Conservation (phyloP, 495 filamentous ascomycete genomes). For the Amorphotheca resinae region DNA sequence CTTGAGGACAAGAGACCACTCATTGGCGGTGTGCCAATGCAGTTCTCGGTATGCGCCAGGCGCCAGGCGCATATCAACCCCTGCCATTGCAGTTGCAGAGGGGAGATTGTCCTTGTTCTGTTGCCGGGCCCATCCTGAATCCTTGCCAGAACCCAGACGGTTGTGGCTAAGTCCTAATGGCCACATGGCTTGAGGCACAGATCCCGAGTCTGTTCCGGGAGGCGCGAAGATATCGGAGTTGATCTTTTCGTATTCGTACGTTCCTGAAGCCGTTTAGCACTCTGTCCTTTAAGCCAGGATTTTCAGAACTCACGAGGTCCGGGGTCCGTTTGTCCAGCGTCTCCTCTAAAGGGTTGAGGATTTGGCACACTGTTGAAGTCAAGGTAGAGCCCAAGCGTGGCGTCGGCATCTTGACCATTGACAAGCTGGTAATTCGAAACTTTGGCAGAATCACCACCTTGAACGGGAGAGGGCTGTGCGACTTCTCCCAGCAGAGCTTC, state of each 20-base stretch:
- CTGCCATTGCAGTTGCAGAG: slow-evolving; percentile 53
- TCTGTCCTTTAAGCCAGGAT: not conserved
- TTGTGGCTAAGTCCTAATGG: slow-evolving; percentile 55
- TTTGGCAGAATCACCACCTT: slow-evolving; percentile 23
- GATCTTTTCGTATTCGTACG: slow-evolving; percentile 45
- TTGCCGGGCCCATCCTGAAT: slow-evolving; percentile 57
- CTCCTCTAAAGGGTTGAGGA: slow-evolving; percentile 59
- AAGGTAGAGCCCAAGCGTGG: slow-evolving; percentile 28
- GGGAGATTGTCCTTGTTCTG: slow-evolving; percentile 53
- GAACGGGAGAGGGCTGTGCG: slow-evolving; percentile 23
- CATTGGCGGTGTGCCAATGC: slow-evolving; percentile 59
- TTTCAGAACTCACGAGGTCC: slow-evolving; percentile 32
- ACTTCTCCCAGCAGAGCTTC: slow-evolving; percentile 27
- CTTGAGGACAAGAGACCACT: slow-evolving; percentile 56
- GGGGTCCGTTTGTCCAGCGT: slow-evolving; percentile 44
- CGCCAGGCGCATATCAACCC: slow-evolving; percentile 66
- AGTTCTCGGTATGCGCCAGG: slow-evolving; percentile 55
- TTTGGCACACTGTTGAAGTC: slow-evolving; percentile 48
- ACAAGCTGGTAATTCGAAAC: slow-evolving; percentile 23
- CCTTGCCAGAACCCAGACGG: slow-evolving; percentile 39
- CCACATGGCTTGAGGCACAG: slow-evolving; percentile 57
- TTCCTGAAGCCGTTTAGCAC: slow-evolving; percentile 24
- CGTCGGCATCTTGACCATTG: slow-evolving; percentile 1
- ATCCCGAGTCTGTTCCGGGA: slow-evolving; percentile 51
- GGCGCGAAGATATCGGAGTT: slow-evolving; percentile 57